Evolutionary conservation across 176 grass and related monocot species (phyloP), one percentile per base, ranked within the genome.

Genomic region (Carex kokanica): DNA sequence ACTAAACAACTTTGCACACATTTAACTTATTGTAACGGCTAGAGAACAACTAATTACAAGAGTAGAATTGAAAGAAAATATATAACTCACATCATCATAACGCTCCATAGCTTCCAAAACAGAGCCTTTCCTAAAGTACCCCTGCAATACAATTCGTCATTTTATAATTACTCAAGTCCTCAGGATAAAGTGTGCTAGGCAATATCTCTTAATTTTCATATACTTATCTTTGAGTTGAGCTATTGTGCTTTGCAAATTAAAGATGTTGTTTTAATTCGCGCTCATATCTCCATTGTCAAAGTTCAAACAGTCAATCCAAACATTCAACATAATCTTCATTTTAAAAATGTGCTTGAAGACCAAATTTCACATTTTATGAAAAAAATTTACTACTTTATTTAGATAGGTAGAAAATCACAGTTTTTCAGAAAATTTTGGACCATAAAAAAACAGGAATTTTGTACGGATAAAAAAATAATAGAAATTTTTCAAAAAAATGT

Each of bases 71-170:
- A 31, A 78, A 78, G 74, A 10, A 8, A 64, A 36, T 55, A 9
- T 43, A 80, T 5, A 70, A 16, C 60, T 93, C 80, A 98, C 95
- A 78, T 98, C 93, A 36, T 98, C 93, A 78, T 95, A 95, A 17
- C 83, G 93, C 75, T 99, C 91, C 96, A 99, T 95, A 17, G 91
- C 89, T 80, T 99, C 96, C 81, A 99, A 86, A 60, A 93, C 85
- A 66, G 93, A 99, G 34, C 96, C 96, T 92, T 91, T 99, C 77
- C 96, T 90, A 70, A 99, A 99, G 88, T 99, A 86, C 69, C 93
- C 96, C 96, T 98, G 81, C 53, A 98, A 85, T 67, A 86, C 85
- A 90, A 90, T 24, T 63, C 23, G 51, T 54, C 68, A 91, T 25
- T 21, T 63, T 80, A 81, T 84, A 55, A 90, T 31, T 86, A 45